Evolutionary conservation across 139 green algal genomes (phyloP), one percentile per base, ranked within the genome.

Genomic region (Chlorella sp.): DNA sequence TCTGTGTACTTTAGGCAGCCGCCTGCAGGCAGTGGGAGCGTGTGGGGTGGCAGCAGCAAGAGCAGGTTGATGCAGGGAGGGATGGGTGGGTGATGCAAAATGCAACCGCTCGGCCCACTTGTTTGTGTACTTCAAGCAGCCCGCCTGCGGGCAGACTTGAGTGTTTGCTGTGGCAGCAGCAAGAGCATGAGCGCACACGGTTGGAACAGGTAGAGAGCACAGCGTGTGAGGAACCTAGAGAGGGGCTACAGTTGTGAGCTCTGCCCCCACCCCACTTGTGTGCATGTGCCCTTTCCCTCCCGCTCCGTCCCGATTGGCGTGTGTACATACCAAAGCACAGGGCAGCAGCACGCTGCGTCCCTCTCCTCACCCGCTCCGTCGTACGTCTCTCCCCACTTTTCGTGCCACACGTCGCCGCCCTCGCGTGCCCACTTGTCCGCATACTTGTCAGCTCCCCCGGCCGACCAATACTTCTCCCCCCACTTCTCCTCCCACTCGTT

Each of bases 401-500:
- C 97, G 89, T 98, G 97, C 96, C 96, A 98, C 39, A 98, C 93
- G 36, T 97, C 95, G 77, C 48, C 37, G 21, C 93, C 95, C 61
- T 96, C 90, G 83, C 71, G 93, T 93, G 77, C 92, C 96, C 97
- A 98, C 91, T 98, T 98, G 91, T 98, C 96, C 0, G 96, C 96
- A 26, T 40, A 98, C 92, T 98, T 98, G 89, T 95, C 93, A n/a
- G 94, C 93, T 14, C 85, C 83, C 0, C 96, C 96, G 34, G 76
- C 87, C 30, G 90, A 91, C 68, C 87, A 86, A 85, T 96, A 98
- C 85, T 91, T 88, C 94, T 98, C 96, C 3, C 94, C 95, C 96
- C 96, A 98, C 93, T 96, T 96, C 93, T 98, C 96, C 93, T 98
- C 96, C 96, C 96, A 98, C 90, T 98, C 96, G 61, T 97, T 93